A percentile compares a stretch with the other conserved stretches of the same genome.
phyloP scores from a whole-genome alignment of 2,329 filamentous ascomycete species.

The Talaromyces piceae region DNA sequence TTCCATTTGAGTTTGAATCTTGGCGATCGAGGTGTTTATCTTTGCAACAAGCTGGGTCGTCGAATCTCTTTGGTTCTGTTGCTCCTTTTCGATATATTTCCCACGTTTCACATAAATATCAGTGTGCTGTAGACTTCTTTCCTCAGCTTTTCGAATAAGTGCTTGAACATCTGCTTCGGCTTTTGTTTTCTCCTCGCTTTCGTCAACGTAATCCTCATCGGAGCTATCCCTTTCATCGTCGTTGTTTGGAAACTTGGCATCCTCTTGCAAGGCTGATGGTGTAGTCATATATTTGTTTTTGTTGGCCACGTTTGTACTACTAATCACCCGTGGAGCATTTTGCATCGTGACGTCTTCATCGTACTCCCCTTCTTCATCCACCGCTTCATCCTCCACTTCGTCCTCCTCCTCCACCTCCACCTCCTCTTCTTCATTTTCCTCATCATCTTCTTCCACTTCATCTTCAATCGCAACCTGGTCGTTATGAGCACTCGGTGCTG shows the following conservation, averaged over 20 bases:
- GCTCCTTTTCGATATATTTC: slow-evolving; percentile 37
- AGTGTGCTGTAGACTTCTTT: slow-evolving; percentile 34
- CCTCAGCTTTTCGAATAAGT: slow-evolving; percentile 41
- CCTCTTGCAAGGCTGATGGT: not conserved
- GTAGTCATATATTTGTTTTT: not conserved
- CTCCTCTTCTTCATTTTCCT: slow-evolving; percentile 13
- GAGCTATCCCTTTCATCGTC: slow-evolving; percentile 16
- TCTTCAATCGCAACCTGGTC: slow-evolving; percentile 14
- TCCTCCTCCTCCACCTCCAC: slow-evolving; percentile 1
- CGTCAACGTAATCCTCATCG: slow-evolving; percentile 44
- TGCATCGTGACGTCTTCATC: not conserved
- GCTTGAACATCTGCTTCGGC: slow-evolving; percentile 38
- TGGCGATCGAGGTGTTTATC: slow-evolving; percentile 32
- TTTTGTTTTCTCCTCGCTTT: slow-evolving; percentile 48
- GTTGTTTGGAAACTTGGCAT: not conserved
- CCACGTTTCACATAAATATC: slow-evolving; percentile 37
- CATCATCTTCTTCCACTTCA: slow-evolving; percentile 14
- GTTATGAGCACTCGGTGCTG: slow-evolving; percentile 46
- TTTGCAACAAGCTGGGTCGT: slow-evolving; percentile 34
- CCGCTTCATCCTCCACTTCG: slow-evolving; percentile 16
- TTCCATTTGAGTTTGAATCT: slow-evolving; percentile 27
- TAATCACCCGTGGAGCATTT: not conserved
- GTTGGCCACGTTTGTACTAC: not conserved
- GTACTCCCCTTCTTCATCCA: slow-evolving; percentile 7
- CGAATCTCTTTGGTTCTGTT: slow-evolving; percentile 32